phyloP scores from a whole-genome alignment of 1,284 basidiomycete species.

The Heterobasidion irregulare region DNA sequence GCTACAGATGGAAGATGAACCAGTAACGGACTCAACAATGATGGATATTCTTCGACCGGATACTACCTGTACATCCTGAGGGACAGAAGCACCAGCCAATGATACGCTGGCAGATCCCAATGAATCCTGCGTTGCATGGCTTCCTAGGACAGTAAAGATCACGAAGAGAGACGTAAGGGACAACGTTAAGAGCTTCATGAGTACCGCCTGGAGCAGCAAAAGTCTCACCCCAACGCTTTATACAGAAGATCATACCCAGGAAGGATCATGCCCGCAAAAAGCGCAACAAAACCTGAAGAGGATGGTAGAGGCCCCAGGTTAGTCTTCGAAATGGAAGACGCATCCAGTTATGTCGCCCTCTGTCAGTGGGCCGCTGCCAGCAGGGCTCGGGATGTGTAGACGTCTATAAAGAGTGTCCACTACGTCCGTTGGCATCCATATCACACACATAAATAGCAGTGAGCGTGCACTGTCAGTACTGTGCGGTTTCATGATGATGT shows the following conservation, averaged over 20 bases:
- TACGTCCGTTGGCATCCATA: too few relatives aligned
- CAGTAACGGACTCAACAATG: slow-evolving; percentile 19
- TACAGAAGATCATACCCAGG: not conserved
- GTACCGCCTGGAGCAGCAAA: not conserved
- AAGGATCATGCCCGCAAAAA: not conserved
- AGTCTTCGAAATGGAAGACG: not conserved
- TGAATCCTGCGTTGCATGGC: not conserved
- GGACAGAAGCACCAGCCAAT: not conserved
- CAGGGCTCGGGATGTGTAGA: not conserved
- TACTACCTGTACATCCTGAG: slow-evolving; percentile 18
- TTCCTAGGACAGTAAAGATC: too few relatives aligned
- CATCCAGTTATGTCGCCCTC: not conserved
- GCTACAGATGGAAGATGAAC: slow-evolving; percentile 15
- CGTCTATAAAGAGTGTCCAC: not conserved
- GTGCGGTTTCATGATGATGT: too few relatives aligned
- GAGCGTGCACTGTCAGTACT: too few relatives aligned
- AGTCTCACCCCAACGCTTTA: not conserved
- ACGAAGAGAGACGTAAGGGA: not conserved
- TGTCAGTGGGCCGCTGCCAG: not conserved
- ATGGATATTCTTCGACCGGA: slow-evolving; percentile 18
- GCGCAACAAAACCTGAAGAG: not conserved
- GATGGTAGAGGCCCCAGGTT: too few relatives aligned
- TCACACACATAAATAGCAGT: too few relatives aligned
- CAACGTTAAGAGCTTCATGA: not conserved
- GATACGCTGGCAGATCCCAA: too few relatives aligned